Evolutionary conservation across 768 basidiomycete genomes (phyloP).

Genomic region (Suillus clintonianus): DNA sequence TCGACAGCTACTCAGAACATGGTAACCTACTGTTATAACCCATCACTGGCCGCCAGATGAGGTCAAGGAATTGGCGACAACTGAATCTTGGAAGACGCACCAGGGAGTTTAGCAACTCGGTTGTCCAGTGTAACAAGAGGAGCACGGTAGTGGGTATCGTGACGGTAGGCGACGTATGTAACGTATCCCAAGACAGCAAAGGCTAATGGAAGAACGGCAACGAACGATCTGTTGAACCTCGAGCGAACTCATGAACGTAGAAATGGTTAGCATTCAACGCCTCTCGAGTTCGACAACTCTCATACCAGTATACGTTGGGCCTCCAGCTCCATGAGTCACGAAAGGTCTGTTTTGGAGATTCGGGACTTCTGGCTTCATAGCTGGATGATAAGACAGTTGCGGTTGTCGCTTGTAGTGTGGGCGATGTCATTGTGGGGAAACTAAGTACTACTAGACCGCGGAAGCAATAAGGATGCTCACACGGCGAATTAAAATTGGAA

Average conservation of each 20-base stretch:
- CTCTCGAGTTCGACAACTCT: background rate
- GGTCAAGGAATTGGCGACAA: background rate
- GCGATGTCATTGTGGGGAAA: background rate
- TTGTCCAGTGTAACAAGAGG: slow-evolving; percentile 8
- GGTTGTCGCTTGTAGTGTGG: background rate
- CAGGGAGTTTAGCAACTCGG: slow-evolving; percentile 38
- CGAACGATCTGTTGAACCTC: slow-evolving; percentile 8
- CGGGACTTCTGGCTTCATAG: background rate
- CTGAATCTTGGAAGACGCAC: slow-evolving; percentile 18
- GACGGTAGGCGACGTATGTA: slow-evolving; percentile 14
- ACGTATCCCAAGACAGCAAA: slow-evolving; percentile 23
- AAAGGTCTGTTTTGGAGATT: background rate
- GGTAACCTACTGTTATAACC: slow-evolving; percentile 61
- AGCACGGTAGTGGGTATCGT: background rate
- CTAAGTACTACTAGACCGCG: background rate
- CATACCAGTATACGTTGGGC: background rate
- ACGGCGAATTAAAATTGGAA: background rate
- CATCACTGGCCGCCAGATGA: slow-evolving; percentile 41
- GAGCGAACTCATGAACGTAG: background rate
- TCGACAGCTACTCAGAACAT: background rate
- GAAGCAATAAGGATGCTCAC: background rate
- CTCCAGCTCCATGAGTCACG: background rate
- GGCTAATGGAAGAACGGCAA: slow-evolving; percentile 14
- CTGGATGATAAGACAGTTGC: background rate
- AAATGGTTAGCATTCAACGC: background rate